Evolutionary conservation across 140 eudicot genomes (phyloP), one percentile per base, ranked within the genome.

Genomic region (Senecio squalidus): DNA sequence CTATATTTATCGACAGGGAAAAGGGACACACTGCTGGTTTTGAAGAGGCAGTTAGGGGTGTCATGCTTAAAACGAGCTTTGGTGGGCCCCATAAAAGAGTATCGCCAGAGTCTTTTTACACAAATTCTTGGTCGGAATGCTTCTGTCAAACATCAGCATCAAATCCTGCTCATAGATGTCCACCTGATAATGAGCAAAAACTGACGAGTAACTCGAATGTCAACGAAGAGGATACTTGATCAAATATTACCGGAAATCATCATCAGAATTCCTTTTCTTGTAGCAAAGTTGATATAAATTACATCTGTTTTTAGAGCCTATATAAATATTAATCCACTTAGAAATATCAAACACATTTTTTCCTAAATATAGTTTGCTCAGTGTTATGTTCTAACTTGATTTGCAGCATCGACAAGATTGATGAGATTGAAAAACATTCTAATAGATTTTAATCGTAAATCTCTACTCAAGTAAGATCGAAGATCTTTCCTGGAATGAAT

Each of bases 51-150:
- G 81, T 91, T 58, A 77, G 89, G 65, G 80, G 76, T 11, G 98
- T 71, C 38, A 92, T 92, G 98, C 66, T 62, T 13, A 67, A 70
- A 27, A 83, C 98, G 4, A 84, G 75, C 79, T 86, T 92, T 58
- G 98, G 98, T 50, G 96, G 95, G 55, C 95, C 96, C 21, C 98
- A 87, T 54, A 87, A 79, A 52, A 88, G 98, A 36, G 69, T 87
- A n/a, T 33, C 79, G 0, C 98, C 98, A 0, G 98, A 92, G 71
- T 86, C 96, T 4, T 87, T 92, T 75, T 92, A 92, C 55, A 87
- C 98, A 18, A 92, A 92, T 78, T 92, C 98, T 15, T 92, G 98
- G 98, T 92, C 96, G 0, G 98, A 92, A 61, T 92, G 98, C 69
- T 92, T 92, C 73, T 92, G 98, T 68, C 96, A 87, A 62, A 73